These are phyloP conservation scores for Talaromyces sp. DNA, from an alignment of 2,329 filamentous ascomycete species.

Conservation along the genomic window DNA sequence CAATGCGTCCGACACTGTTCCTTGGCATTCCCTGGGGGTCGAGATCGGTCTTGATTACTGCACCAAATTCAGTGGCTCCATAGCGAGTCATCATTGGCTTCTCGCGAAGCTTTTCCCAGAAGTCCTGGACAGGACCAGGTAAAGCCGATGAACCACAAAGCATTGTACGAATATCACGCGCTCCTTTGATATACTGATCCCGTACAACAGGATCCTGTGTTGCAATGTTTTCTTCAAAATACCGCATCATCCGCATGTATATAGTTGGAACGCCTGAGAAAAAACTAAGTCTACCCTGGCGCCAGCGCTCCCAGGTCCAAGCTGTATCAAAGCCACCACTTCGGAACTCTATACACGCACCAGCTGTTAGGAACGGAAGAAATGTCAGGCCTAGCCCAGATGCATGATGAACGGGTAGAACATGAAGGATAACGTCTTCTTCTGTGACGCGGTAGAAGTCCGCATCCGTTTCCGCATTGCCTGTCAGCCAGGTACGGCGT, in stretches of 20 bases:
- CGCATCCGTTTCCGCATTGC: constrained; percentile 27
- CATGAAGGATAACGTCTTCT: constrained; percentile 43
- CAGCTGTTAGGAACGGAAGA: constrained; percentile 51
- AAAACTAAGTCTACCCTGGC: constrained; percentile 42
- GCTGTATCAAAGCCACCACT: constrained; percentile 46
- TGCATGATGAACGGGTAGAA: constrained; percentile 52
- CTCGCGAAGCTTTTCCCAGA: constrained; percentile 42
- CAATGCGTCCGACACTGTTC: constrained; percentile 38
- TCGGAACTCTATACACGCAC: constrained; percentile 48
- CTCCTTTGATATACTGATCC: constrained; percentile 46
- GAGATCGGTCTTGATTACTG: constrained; percentile 46
- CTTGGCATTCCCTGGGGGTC: constrained; percentile 25
- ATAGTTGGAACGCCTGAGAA: constrained; percentile 55
- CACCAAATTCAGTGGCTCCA: constrained; percentile 49
- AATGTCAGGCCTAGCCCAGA: constrained; percentile 46
- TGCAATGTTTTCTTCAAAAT: constrained; percentile 41
- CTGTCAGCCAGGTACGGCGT: constrained; percentile 38
- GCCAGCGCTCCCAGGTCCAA: constrained; percentile 51
- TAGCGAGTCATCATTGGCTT: constrained; percentile 48
- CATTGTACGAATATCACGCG: constrained; percentile 26
- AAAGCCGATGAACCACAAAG: constrained; percentile 50
- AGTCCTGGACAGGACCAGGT: constrained; percentile 54
- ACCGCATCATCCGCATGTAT: constrained; percentile 50
- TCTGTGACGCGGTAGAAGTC: constrained; percentile 42
- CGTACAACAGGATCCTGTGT: constrained; percentile 21